phyloP scores from a whole-genome alignment of 768 basidiomycete genomes.

The Cyclocybe cylindracea region DNA sequence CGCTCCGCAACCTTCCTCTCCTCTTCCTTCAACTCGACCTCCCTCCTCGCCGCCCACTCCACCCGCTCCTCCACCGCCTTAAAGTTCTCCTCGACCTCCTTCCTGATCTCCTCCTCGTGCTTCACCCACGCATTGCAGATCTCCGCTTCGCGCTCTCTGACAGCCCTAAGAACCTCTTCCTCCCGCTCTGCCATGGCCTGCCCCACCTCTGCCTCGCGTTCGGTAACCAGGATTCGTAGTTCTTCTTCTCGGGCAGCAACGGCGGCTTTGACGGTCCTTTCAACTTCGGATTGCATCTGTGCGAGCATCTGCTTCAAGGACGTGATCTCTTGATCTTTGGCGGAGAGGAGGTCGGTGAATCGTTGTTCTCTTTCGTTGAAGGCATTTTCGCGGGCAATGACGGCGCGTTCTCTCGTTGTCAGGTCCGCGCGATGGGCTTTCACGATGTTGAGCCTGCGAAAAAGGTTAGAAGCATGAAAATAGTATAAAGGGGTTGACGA shows the following conservation, averaged over 20 bases:
- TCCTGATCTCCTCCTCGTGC: constrained; percentile 50
- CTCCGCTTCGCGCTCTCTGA: constrained; percentile 63
- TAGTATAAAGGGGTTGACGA: constrained; percentile 16
- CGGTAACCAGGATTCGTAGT: constrained; percentile 60
- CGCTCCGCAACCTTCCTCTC: constrained; percentile 48
- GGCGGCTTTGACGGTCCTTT: constrained; percentile 54
- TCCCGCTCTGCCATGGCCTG: constrained; percentile 65
- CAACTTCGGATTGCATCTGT: constrained; percentile 42
- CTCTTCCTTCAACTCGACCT: constrained; percentile 56
- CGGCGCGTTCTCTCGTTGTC: constrained; percentile 63
- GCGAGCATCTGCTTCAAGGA: constrained; percentile 47
- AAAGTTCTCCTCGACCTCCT: constrained; percentile 49
- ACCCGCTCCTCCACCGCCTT: constrained; percentile 52
- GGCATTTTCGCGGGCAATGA: constrained; percentile 54
- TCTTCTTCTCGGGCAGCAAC: constrained; percentile 68
- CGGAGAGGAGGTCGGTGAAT: constrained; percentile 43
- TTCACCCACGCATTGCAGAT: constrained; percentile 58
- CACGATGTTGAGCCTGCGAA: constrained; percentile 57
- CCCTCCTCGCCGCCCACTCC: constrained; percentile 49
- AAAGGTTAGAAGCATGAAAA: neutral
- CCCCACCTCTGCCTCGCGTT: constrained; percentile 72
- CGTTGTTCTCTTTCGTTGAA: constrained; percentile 58
- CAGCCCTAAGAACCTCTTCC: constrained; percentile 71
- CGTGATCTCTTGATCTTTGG: constrained; percentile 64
- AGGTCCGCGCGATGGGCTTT: constrained; percentile 63